These are phyloP conservation scores for Argentina anserina DNA, from an alignment of 306 rosid species.

Conservation along the genomic window DNA sequence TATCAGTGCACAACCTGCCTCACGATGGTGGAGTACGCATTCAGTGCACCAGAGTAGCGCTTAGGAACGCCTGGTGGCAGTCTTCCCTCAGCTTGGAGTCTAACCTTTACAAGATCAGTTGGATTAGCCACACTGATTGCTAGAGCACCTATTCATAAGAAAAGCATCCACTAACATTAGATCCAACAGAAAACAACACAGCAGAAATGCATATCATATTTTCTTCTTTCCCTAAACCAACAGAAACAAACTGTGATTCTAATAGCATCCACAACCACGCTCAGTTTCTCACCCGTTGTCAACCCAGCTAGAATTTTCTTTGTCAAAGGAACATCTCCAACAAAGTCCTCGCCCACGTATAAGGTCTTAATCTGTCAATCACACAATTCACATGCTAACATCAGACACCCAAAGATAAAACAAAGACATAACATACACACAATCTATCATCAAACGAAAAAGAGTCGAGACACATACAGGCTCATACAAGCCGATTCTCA, in stretches of 20 bases:
- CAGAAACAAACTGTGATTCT: slow-evolving; percentile 9
- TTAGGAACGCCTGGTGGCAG: slow-evolving; percentile 83
- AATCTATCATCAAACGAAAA: not conserved
- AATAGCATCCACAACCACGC: slow-evolving; percentile 22
- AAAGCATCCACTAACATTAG: slow-evolving; percentile 5
- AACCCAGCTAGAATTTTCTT: slow-evolving; percentile 92
- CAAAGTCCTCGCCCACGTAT: slow-evolving; percentile 76
- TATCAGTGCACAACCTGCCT: slow-evolving; percentile 56
- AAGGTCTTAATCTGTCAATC: slow-evolving; percentile 66
- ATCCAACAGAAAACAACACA: not conserved
- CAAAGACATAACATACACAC: slow-evolving; percentile 1
- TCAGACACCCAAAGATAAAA: slow-evolving; percentile 24
- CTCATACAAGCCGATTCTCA: slow-evolving; percentile 88
- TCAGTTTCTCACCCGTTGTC: slow-evolving; percentile 74
- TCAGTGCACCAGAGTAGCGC: slow-evolving; percentile 86
- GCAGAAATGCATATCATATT: not conserved
- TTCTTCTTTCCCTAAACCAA: not conserved
- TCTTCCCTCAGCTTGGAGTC: slow-evolving; percentile 96
- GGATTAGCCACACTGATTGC: slow-evolving; percentile 87
- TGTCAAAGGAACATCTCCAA: slow-evolving; percentile 83
- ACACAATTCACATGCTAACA: slow-evolving; percentile 14
- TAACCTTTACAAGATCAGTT: slow-evolving; percentile 91
- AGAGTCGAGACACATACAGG: slow-evolving; percentile 54
- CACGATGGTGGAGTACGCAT: slow-evolving; percentile 89
- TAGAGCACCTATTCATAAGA: slow-evolving; percentile 61